phyloP scores from a whole-genome alignment of 495 filamentous ascomycete species.

The Aspergillus sparsus region DNA sequence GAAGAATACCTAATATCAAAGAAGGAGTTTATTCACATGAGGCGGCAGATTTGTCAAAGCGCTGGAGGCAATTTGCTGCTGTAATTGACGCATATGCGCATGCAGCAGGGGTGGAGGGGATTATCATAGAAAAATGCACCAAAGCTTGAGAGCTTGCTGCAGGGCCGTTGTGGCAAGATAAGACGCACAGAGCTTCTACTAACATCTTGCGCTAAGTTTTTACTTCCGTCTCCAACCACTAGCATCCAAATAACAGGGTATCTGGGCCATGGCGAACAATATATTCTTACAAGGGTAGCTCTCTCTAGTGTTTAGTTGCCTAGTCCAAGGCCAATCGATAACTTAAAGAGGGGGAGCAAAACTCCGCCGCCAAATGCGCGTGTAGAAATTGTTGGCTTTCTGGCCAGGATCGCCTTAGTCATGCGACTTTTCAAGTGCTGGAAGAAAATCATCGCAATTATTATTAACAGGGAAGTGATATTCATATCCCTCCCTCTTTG shows the following conservation, averaged over 20 bases:
- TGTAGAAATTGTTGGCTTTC: slow-evolving; percentile 5
- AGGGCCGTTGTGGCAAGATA: slow-evolving; percentile 16
- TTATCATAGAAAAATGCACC: slow-evolving; percentile 10
- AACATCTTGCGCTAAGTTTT: background rate
- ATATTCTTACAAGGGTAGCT: background rate
- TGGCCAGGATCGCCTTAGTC: background rate
- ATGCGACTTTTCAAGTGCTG: background rate
- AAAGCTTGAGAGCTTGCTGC: slow-evolving; percentile 19
- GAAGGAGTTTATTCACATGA: slow-evolving; percentile 10
- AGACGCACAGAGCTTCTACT: slow-evolving; percentile 3
- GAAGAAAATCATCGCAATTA: no score
- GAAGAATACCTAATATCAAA: slow-evolving; percentile 14
- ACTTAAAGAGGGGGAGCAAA: background rate
- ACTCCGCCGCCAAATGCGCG: slow-evolving; percentile 8
- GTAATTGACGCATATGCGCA: slow-evolving; percentile 26
- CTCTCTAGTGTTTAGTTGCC: background rate
- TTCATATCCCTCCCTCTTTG: background rate
- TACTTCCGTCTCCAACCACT: background rate
- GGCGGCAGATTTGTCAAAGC: background rate
- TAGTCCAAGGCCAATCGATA: background rate
- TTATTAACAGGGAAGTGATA: no score
- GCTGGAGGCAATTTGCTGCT: slow-evolving; percentile 23
- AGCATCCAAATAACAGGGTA: background rate
- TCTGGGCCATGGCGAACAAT: background rate
- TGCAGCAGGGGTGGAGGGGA: slow-evolving; percentile 18